phyloP scores from a whole-genome alignment of 176 grass and related monocot genomes.

The Musa schizocarpa region DNA sequence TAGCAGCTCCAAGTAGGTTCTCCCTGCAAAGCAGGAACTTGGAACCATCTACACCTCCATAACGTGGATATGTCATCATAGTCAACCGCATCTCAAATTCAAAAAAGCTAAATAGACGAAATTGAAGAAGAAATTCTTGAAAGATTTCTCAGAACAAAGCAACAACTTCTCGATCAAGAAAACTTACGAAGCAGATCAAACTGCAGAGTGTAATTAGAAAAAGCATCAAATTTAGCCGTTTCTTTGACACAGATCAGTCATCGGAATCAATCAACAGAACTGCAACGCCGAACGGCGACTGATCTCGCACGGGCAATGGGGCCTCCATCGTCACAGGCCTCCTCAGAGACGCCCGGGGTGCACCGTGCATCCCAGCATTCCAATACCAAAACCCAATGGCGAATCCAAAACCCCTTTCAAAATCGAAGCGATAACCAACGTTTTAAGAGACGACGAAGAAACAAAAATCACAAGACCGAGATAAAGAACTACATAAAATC shows the following conservation, averaged over 20 bases:
- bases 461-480: too few species aligned
- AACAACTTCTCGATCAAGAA: too few species aligned
- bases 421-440: too few species aligned
- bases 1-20: slow-evolving; percentile 42
- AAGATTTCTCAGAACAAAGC: too few species aligned
- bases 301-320: slow-evolving; percentile 60
- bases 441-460: too few species aligned
- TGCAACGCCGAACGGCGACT: slow-evolving; percentile 64
- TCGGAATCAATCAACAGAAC: not conserved
- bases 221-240: not conserved
- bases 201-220: too few species aligned
- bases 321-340: slow-evolving; percentile 38
- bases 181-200: too few species aligned
- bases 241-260: slow-evolving; percentile 1
- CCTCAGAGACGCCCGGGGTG: slow-evolving; percentile 56
- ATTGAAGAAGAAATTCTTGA: not conserved
- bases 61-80: not conserved
- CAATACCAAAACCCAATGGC: not conserved
- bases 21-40: slow-evolving; percentile 31
- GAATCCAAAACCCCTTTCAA: not conserved
- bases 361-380: not conserved
- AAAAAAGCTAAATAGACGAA: too few species aligned
- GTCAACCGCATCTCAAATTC: not conserved
- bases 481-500: too few species aligned
- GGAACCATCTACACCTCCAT: slow-evolving; percentile 16